Evolutionary conservation across 257 asterid genomes (phyloP).

Genomic region (Solanum ossicruentum): DNA sequence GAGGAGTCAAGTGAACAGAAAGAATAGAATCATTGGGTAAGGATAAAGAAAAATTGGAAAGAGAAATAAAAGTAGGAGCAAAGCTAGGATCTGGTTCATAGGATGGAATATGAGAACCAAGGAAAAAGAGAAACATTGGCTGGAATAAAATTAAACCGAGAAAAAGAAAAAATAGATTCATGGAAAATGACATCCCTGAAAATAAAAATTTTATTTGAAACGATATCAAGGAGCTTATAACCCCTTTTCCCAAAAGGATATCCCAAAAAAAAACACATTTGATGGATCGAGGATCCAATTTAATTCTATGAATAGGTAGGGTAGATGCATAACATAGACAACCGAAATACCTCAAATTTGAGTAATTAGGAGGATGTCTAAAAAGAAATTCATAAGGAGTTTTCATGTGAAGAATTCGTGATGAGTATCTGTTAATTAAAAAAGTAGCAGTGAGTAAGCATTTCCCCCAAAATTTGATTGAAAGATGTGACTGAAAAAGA

Average conservation of each 20-base stretch:
- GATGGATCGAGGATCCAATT: background rate
- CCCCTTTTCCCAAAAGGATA: background rate
- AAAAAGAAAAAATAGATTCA: background rate
- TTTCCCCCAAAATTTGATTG: background rate
- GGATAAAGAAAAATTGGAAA: too few species aligned
- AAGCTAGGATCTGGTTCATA: background rate
- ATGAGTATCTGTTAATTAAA: too few species aligned
- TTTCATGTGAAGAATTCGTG: background rate
- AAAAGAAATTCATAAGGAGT: background rate
- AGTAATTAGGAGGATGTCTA: background rate
- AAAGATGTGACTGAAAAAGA: background rate
- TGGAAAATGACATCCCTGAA: background rate
- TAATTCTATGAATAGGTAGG: background rate
- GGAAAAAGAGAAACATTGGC: background rate
- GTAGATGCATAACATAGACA: background rate
- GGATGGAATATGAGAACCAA: too few species aligned
- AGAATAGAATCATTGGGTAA: too few species aligned
- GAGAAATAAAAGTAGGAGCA: background rate
- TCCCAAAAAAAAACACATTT: background rate
- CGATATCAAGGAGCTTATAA: background rate
- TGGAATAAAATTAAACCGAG: too few species aligned
- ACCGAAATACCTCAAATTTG: background rate
- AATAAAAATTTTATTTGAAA: background rate
- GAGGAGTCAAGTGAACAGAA: background rate
- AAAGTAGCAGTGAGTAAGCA: background rate